Evolutionary conservation across 768 basidiomycete genomes (phyloP), one percentile per base, ranked within the genome.

Genomic region (Steccherinum ochraceum): DNA sequence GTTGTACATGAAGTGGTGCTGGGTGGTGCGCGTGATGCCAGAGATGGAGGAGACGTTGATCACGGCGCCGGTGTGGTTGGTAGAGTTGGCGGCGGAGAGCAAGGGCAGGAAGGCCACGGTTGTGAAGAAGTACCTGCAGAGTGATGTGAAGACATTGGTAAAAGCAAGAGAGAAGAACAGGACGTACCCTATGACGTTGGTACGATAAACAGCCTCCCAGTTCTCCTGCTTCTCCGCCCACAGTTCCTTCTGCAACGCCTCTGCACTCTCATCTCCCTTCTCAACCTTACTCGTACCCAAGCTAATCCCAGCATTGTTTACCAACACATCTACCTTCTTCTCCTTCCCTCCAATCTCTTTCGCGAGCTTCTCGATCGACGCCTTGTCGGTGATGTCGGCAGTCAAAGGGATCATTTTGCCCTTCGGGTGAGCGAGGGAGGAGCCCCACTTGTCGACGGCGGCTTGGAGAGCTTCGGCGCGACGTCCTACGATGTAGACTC

Each of bases 1-100:
- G 52, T 75, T 77, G 60, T 77, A 76, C 54, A 64, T 64, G 66
- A 72, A 71, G 49, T 76, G 74, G 46, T 67, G 57, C 58, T 77
- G 75, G 4, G 64, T 55, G 4, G 67, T 70, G 23, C 63, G 61
- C 16, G 67, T 72, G 46, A 74, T 69, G 23, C 76, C 75, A 19
- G 66, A 69, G 47, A 76, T 70, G 13, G 67, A 69, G 16, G 72
- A 58, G 44, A 72, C 64, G 58, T 74, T 75, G 61, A 77, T 69
- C 30, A 75, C 61, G 42, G 63, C 65, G 11, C 63, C 69, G 3
- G 71, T 67, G 51, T 69, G 64, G 7, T 58, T 53, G 13, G 53
- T 56, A 10, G 50, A 42, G 11, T 64, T 64, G 18, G 70, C 69
- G 4, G 68, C 68, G 12, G 64, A 53, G 12, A 77, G 69, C 3